Base-by-base conservation (phyloP, 2,329 filamentous ascomycete genomes). In the Epichloe gansuensis region DNA sequence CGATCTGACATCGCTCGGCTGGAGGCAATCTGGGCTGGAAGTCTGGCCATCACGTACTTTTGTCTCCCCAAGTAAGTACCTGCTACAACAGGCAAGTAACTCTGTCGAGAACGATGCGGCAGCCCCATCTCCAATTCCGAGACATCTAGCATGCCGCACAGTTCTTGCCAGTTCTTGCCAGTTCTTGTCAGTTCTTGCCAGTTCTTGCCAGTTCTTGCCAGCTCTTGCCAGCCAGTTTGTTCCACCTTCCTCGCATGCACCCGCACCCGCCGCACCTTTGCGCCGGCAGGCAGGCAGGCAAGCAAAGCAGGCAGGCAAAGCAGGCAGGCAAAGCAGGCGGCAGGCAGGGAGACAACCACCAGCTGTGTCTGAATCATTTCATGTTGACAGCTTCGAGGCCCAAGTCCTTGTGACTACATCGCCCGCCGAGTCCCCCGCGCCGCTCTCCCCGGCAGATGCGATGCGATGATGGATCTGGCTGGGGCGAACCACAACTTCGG, bases 401-500 rank as follows among this genome's bases (percentile, higher is more conserved):
- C 17, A 21, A 34, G 43, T 45, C 23, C 31, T 21, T 21, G 15
- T 45, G 7, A 5, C n/a, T n/a, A 17, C 15, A 34, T 35, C 27
- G 47, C 15, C n/a, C 9, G 47, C 27, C 23, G 27, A 43, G 17
- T 12, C 13, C 35, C n/a, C 36, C n/a, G 7, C 17, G 48, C 12
- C 27, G 41, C 41, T 21, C 42, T 47, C 12, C 36, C 43, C 39
- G 11, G 35, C 27, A 42, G 40, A 27, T 44, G 34, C 49, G 21
- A 55, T 31, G 27, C 27, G 8, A 31, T 31, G 27, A 31, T 56
- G 55, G 49, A 53, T 15, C 42, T 51, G 48, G 47, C 47, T 43
- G 49, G 42, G 38, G 41, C 50, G 40, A 53, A 46, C 40, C 47
- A 45, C 38, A 50, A 39, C 44, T 49, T 49, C 23, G 52, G 44